These are phyloP conservation scores for Thalia dealbata DNA, from an alignment of 176 grass and related monocot species.

Conservation along the genomic window DNA sequence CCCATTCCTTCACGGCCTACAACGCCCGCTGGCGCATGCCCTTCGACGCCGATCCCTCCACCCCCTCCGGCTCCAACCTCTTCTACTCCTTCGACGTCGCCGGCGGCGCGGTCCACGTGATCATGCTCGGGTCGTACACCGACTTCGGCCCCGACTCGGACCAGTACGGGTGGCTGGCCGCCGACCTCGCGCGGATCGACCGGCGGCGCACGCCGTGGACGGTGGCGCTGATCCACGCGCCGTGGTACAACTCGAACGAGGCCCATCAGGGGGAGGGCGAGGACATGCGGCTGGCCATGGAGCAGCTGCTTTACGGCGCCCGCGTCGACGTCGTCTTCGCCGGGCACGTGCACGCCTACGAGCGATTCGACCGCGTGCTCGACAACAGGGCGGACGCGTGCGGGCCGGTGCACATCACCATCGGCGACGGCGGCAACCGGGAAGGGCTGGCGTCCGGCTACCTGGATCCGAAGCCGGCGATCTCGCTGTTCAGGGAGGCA, in stretches of 20 bases:
- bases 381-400: slow-evolving; percentile 19
- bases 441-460: slow-evolving; percentile 45
- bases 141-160: slow-evolving; percentile 24
- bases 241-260: slow-evolving; percentile 74
- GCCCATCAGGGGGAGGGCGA: slow-evolving; percentile 55
- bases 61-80: slow-evolving; percentile 32
- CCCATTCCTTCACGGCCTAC: slow-evolving; percentile 36
- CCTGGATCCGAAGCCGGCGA: slow-evolving; percentile 28
- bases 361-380: slow-evolving; percentile 42
- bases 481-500: slow-evolving; percentile 52
- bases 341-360: slow-evolving; percentile 80
- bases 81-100: slow-evolving; percentile 70
- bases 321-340: slow-evolving; percentile 66
- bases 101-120: slow-evolving; percentile 35
- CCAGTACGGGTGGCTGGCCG: slow-evolving; percentile 39
- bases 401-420: slow-evolving; percentile 43
- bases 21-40: slow-evolving; percentile 70
- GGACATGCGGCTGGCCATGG: slow-evolving; percentile 50
- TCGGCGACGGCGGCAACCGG: slow-evolving; percentile 63
- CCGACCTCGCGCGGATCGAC: slow-evolving; percentile 33
- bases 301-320: slow-evolving; percentile 25
- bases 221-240: slow-evolving; percentile 59
- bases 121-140: slow-evolving; percentile 69
- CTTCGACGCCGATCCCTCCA: slow-evolving; percentile 4
- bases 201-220: slow-evolving; percentile 23